Evolutionary conservation across 352 stramenopile species (phyloP).

Genomic region (Phytophthora quininea): DNA sequence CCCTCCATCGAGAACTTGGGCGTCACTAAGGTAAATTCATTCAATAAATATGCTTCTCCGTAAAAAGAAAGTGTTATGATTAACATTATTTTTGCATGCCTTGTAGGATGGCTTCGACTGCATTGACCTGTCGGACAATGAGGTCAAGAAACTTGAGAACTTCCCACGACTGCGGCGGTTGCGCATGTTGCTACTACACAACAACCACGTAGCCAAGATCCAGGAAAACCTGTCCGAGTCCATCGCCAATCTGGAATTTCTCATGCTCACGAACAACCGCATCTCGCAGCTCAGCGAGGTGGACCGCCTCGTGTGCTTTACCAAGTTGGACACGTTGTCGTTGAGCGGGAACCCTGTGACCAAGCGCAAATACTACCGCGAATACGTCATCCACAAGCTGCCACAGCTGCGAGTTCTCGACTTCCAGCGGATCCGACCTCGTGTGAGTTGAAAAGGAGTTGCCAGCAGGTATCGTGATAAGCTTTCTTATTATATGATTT

Average conservation of each 20-base stretch:
- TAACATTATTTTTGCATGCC: background rate
- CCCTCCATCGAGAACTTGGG: slow-evolving; percentile 93
- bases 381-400: slow-evolving; percentile 92
- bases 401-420: slow-evolving; percentile 89
- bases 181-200: slow-evolving; percentile 92
- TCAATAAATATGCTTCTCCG: background rate
- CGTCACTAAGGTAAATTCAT: slow-evolving; percentile 78
- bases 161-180: slow-evolving; percentile 89
- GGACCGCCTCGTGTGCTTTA: slow-evolving; percentile 75
- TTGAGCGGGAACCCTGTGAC: slow-evolving; percentile 90
- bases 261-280: slow-evolving; percentile 93
- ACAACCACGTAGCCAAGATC: slow-evolving; percentile 93
- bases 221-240: slow-evolving; percentile 74
- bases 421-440: slow-evolving; percentile 83
- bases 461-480: too few relatives aligned
- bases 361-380: slow-evolving; percentile 91
- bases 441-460: slow-evolving; percentile 41
- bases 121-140: slow-evolving; percentile 95
- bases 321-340: slow-evolving; percentile 86
- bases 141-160: slow-evolving; percentile 95
- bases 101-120: slow-evolving; percentile 92
- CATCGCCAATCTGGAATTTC: slow-evolving; percentile 85
- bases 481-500: too few relatives aligned
- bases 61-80: too few relatives aligned
- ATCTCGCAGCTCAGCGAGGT: slow-evolving; percentile 85